These are phyloP conservation scores for Selaginella tamariscina DNA, from an alignment of 75 land plant species.

Conservation along the genomic window DNA sequence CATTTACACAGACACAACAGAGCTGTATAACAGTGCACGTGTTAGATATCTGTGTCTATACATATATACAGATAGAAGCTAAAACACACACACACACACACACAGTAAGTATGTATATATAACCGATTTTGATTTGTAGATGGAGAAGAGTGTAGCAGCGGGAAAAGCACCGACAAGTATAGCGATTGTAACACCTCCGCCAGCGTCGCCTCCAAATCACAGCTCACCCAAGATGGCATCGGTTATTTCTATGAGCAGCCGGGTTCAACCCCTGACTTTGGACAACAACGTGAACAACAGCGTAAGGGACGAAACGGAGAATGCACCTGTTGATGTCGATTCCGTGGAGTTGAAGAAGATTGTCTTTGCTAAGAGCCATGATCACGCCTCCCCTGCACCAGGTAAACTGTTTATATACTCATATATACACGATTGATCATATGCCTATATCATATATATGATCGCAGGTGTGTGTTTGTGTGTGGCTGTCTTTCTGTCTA, in stretches of 20 bases:
- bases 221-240: slow-evolving; percentile 55
- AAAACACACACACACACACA: too few species aligned
- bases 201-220: slow-evolving; percentile 31
- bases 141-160: slow-evolving; percentile 95
- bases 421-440: too few species aligned
- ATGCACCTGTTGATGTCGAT: not conserved
- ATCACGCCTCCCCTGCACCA: too few species aligned
- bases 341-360: not conserved
- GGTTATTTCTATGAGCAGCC: slow-evolving; percentile 50
- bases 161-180: slow-evolving; percentile 81
- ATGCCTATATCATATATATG: too few species aligned
- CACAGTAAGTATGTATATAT: too few species aligned
- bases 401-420: too few species aligned
- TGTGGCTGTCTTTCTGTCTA: too few species aligned
- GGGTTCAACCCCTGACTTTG: slow-evolving; percentile 35
- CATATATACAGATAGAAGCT: too few species aligned
- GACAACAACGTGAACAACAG: slow-evolving; percentile 17
- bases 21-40: too few species aligned
- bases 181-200: slow-evolving; percentile 89
- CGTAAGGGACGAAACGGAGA: not conserved
- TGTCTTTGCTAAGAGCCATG: not conserved
- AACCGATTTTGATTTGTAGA: slow-evolving; percentile 40
- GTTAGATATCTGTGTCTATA: too few species aligned
- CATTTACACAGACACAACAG: too few species aligned
- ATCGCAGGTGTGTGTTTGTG: too few species aligned